phyloP scores from a whole-genome alignment of 2,329 filamentous ascomycete genomes.

The Verticillium isaacii region DNA sequence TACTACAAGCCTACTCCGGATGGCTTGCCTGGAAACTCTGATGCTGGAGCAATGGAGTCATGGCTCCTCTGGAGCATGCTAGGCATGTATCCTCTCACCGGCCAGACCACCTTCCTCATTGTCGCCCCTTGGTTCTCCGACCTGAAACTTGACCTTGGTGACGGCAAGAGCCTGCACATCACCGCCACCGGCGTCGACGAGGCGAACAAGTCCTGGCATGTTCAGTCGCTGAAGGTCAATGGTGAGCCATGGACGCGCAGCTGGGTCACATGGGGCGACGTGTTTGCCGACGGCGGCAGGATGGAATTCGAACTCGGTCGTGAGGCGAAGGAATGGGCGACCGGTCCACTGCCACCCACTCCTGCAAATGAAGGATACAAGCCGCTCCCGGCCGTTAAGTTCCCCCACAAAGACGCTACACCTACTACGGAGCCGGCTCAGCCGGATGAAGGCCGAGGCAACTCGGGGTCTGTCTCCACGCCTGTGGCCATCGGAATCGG shows the following conservation, averaged over 20 bases:
- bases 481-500: neutral
- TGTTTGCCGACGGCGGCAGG: slow-evolving; percentile 59
- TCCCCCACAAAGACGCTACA: neutral
- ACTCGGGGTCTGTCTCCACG: neutral
- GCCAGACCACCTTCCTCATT: slow-evolving; percentile 63
- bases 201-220: slow-evolving; percentile 43
- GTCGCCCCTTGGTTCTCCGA: slow-evolving; percentile 59
- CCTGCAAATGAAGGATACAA: slow-evolving; percentile 34
- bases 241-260: slow-evolving; percentile 55
- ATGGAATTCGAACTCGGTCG: slow-evolving; percentile 61
- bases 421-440: neutral
- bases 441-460: neutral
- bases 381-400: neutral
- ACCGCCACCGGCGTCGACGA: slow-evolving; percentile 45
- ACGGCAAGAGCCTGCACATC: slow-evolving; percentile 48
- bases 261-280: slow-evolving; percentile 62
- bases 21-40: slow-evolving; percentile 66
- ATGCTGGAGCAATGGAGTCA: slow-evolving; percentile 69
- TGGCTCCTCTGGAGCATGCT: slow-evolving; percentile 67
- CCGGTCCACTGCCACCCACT: slow-evolving; percentile 56
- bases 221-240: slow-evolving; percentile 64
- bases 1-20: slow-evolving; percentile 50
- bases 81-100: slow-evolving; percentile 63
- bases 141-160: slow-evolving; percentile 54
- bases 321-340: slow-evolving; percentile 50